Evolutionary conservation across 805 yeast genomes (phyloP).

Genomic region (Ogataea corticis): DNA sequence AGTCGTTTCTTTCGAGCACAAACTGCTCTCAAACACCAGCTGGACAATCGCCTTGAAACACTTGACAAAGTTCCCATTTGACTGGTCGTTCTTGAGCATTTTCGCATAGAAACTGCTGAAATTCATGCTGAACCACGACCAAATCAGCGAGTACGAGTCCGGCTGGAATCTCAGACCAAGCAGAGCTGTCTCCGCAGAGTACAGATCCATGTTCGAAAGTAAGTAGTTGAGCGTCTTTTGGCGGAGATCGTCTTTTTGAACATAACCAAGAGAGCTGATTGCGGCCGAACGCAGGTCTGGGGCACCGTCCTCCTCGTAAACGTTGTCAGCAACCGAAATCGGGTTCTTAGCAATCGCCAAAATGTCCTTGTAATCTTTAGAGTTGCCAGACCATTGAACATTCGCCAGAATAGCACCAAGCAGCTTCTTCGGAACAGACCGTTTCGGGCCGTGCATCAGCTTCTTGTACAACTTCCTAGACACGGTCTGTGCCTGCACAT

Average conservation of each 20-base stretch:
- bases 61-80: constrained; percentile 42
- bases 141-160: constrained; percentile 36
- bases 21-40: constrained; percentile 38
- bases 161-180: constrained; percentile 50
- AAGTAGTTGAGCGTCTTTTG: constrained; percentile 59
- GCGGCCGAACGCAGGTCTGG: constrained; percentile 56
- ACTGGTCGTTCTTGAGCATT: constrained; percentile 40
- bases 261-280: constrained; percentile 54
- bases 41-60: constrained; percentile 47
- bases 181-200: constrained; percentile 56
- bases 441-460: constrained; percentile 52
- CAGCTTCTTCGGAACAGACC: constrained; percentile 53
- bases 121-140: constrained; percentile 59
- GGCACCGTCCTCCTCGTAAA: constrained; percentile 22
- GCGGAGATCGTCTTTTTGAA: constrained; percentile 44
- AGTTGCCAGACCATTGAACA: constrained; percentile 25
- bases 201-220: constrained; percentile 53
- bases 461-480: constrained; percentile 47
- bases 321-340: constrained; percentile 42
- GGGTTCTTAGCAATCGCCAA: constrained; percentile 53
- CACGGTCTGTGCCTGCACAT: constrained; percentile 32
- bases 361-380: constrained; percentile 61
- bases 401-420: constrained; percentile 43
- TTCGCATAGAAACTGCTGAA: constrained; percentile 54
- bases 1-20: constrained; percentile 21